Conservation (phyloP, 1,284 basidiomycete genomes). For the Clitocybe nebularis region DNA sequence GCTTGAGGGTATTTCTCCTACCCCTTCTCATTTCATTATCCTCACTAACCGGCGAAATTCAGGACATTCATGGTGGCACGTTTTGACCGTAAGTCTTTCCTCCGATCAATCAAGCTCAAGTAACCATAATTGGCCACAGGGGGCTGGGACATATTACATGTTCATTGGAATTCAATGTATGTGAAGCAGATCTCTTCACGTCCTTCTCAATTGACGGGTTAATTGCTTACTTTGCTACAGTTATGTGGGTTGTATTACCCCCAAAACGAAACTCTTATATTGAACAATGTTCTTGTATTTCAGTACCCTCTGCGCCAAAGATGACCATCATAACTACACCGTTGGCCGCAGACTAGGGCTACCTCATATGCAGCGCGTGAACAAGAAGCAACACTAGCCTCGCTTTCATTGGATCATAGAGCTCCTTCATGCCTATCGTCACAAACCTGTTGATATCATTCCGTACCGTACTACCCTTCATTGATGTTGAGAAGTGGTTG, state of each 20-base stretch:
- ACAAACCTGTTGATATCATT: neutral
- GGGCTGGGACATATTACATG: constrained; percentile 57
- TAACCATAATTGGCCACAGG: constrained; percentile 30
- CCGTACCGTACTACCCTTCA: no score
- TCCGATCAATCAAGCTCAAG: constrained; percentile 5
- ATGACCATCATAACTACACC: constrained; percentile 46
- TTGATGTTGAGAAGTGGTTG: no score
- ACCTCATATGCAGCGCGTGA: constrained; percentile 32
- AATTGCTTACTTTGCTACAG: constrained; percentile 16
- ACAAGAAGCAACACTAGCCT: constrained; percentile 11
- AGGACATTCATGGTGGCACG: constrained; percentile 74
- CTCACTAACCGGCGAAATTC: neutral
- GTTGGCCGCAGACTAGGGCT: constrained; percentile 38
- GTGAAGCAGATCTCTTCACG: constrained; percentile 21
- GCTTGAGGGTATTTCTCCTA: constrained; percentile 44
- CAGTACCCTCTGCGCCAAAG: constrained; percentile 58
- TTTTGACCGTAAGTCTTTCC: constrained; percentile 46
- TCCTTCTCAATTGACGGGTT: constrained; percentile 39
- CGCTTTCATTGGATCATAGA: no score
- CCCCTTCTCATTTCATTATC: neutral
- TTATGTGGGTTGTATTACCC: no score
- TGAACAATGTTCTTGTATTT: constrained; percentile 5
- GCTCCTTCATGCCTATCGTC: neutral
- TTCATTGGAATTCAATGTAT: constrained; percentile 57
- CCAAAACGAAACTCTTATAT: no score